A percentile compares a stretch with the other conserved stretches of the same genome.
phyloP scores from a whole-genome alignment of 768 basidiomycete genomes.

The Lepiota subincarnata region DNA sequence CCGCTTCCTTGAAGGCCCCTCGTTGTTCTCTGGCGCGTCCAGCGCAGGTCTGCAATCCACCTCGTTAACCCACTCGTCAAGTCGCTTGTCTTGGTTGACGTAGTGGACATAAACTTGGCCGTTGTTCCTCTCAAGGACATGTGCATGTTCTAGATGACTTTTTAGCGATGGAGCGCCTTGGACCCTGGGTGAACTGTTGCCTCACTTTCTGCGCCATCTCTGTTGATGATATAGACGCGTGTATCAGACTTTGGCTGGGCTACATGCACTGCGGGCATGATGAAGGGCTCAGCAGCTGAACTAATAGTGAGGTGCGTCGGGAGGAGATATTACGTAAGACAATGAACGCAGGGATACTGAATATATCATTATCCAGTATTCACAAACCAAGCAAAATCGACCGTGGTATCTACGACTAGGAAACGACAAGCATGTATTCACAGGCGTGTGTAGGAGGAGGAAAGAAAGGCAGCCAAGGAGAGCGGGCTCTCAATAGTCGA shows the following conservation, averaged over 20 bases:
- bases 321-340: slow-evolving; percentile 5
- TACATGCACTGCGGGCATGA: slow-evolving; percentile 28
- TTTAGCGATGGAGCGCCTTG: slow-evolving; percentile 3
- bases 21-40: slow-evolving; percentile 19
- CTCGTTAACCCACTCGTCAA: slow-evolving; percentile 70
- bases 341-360: not conserved
- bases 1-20: slow-evolving; percentile 23
- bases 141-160: slow-evolving; percentile 37
- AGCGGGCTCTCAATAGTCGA: slow-evolving; percentile 10
- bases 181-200: slow-evolving; percentile 10
- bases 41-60: slow-evolving; percentile 29
- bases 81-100: slow-evolving; percentile 60
- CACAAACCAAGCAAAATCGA: slow-evolving; percentile 6
- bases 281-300: not conserved
- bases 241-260: slow-evolving; percentile 22
- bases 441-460: slow-evolving; percentile 3
- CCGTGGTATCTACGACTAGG: slow-evolving; percentile 10
- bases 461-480: slow-evolving; percentile 5
- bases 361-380: slow-evolving; percentile 5
- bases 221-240: slow-evolving; percentile 28
- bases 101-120: slow-evolving; percentile 71
- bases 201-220: slow-evolving; percentile 29
- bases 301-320: not conserved
- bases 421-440: slow-evolving; percentile 11
- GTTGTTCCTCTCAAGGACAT: slow-evolving; percentile 47